Conservation (phyloP, 352 stramenopile species). For the Thalassiosira pacifica region DNA sequence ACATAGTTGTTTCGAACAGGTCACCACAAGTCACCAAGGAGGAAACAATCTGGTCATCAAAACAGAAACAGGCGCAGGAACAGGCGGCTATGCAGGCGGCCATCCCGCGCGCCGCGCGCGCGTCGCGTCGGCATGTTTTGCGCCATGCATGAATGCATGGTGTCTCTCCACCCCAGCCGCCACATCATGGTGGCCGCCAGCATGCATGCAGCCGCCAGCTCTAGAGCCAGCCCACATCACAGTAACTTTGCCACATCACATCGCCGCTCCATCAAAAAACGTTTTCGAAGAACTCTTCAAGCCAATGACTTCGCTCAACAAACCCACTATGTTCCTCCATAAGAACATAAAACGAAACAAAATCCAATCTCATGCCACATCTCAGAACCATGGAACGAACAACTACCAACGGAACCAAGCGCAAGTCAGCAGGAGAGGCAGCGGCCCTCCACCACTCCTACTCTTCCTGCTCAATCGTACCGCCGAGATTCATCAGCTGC, state of each 20-base stretch:
- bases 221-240: background rate
- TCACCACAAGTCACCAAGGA: too few species aligned
- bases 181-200: background rate
- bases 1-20: too few species aligned
- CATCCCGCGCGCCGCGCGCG: too few species aligned
- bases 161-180: too few species aligned
- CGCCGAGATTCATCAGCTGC: slow-evolving; percentile 31
- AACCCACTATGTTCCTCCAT: slow-evolving; percentile 9
- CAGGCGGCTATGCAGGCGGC: too few species aligned
- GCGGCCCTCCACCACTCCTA: background rate
- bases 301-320: background rate
- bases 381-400: background rate
- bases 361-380: background rate
- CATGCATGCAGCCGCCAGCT: background rate
- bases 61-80: too few species aligned
- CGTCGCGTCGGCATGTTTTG: too few species aligned
- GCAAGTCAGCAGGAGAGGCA: slow-evolving; percentile 6
- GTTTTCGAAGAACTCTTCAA: background rate
- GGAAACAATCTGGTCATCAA: too few species aligned
- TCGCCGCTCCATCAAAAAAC: background rate
- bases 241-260: background rate
- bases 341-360: background rate
- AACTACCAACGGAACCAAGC: slow-evolving; percentile 7
- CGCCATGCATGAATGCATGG: too few species aligned
- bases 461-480: background rate